Conservation (phyloP, 176 grass and related monocot genomes). For the Oryza punctata region DNA sequence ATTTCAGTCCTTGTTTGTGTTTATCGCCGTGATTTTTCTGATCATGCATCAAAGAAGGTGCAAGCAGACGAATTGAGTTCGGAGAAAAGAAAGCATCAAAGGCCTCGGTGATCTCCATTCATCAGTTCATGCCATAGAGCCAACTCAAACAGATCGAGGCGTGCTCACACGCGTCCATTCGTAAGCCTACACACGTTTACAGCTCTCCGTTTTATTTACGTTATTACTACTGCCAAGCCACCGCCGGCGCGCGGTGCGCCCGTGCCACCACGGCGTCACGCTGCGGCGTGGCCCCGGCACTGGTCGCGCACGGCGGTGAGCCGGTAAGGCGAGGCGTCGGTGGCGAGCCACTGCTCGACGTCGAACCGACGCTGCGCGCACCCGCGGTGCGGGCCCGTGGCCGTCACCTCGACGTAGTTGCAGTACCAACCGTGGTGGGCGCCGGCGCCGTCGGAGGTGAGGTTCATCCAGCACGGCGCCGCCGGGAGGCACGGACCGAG, state of each 20-base stretch:
- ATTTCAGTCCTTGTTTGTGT: not conserved
- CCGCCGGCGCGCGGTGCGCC: not conserved
- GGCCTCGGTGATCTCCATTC: too few relatives aligned
- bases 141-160: not conserved
- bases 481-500: slow-evolving; percentile 15
- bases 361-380: slow-evolving; percentile 37
- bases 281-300: not conserved
- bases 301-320: slow-evolving; percentile 27
- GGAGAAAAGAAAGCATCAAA: not conserved
- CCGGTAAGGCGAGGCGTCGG: slow-evolving; percentile 28
- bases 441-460: slow-evolving; percentile 37
- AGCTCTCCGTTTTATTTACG: not conserved
- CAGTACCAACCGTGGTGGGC: slow-evolving; percentile 42
- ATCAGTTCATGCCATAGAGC: not conserved
- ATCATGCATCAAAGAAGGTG: not conserved
- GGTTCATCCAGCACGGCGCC: slow-evolving; percentile 40
- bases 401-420: slow-evolving; percentile 44
- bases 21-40: not conserved
- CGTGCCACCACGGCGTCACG: not conserved
- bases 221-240: not conserved
- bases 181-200: not conserved
- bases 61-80: not conserved
- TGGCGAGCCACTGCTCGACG: slow-evolving; percentile 46
- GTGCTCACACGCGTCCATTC: not conserved
- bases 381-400: slow-evolving; percentile 29